Evolutionary conservation across 2,329 filamentous ascomycete genomes (phyloP), one percentile per base, ranked within the genome.

Genomic region (Penicillium aurantiogriseum): DNA sequence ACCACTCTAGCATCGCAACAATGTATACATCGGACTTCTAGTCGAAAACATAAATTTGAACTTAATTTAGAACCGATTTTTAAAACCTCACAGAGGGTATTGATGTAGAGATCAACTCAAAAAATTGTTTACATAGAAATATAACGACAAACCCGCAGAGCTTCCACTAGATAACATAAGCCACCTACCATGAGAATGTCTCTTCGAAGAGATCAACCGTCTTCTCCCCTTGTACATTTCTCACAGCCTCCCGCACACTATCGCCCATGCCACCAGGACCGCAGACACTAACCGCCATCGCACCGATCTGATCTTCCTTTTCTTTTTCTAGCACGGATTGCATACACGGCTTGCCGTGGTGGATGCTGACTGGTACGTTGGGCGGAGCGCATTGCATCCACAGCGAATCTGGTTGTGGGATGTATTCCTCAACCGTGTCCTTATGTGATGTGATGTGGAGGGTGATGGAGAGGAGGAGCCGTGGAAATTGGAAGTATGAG

Each of bases 241-340:
- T 59, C 17, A 74, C 72, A 3, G 70, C 68, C 51, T 66, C 58
- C 6, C 74, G 60, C n/a, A 76, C 71, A 56, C 70, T 72, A 53
- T 76, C 73, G 8, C 73, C 72, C 52, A 76, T 60, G 2, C 65
- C 62, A 15, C 74, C 73, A 19, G 74, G 74, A 7, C 72, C 74
- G 35, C 73, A 76, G 2, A 76, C 71, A 61, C 70, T 74, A 8
- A 76, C 73, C 5, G 71, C 72, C 64, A 74, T 65, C 7, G 71
- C 71, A 17, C 71, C 71, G 0, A 74, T 57, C 31, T 74, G 71
- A 36, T 63, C 56, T 5, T 60, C 59, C 48, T 65, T 70, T 48
- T 73, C 70, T 5, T 44, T 54, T 9, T 67, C 66, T 4, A 74
- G 17, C 7, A 70, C 49, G 9, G 61, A 51, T 5, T 51, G 52